phyloP scores from a whole-genome alignment of 495 filamentous ascomycete species.

The Lentithecium fluviatile region DNA sequence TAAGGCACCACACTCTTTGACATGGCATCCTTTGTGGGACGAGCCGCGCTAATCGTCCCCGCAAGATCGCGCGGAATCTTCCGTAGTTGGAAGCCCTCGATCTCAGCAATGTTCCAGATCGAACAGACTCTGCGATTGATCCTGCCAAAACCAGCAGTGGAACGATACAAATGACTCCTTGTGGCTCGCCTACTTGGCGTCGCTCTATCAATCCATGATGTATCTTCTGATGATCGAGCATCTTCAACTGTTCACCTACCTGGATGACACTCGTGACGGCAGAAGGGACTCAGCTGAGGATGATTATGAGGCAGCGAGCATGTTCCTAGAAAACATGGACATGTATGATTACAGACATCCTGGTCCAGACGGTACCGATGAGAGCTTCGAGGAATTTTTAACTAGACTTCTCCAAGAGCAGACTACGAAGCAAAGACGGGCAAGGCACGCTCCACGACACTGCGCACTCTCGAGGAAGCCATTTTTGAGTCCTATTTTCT shows the following conservation, averaged over 20 bases:
- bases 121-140: not conserved
- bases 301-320: too few relatives aligned
- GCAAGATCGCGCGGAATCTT: conserved; percentile 11
- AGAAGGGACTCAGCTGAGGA: not conserved
- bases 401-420: too few relatives aligned
- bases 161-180: not conserved
- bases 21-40: too few relatives aligned
- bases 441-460: not conserved
- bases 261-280: not conserved
- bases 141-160: not conserved
- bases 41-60: not conserved
- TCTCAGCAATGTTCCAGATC: conserved; percentile 17
- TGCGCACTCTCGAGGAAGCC: not conserved
- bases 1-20: too few relatives aligned
- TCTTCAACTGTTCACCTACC: not conserved
- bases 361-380: too few relatives aligned
- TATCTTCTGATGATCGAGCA: not conserved
- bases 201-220: too few relatives aligned
- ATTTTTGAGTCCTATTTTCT: not conserved
- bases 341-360: too few relatives aligned
- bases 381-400: too few relatives aligned
- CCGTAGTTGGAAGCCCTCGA: conserved; percentile 19
- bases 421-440: too few relatives aligned
- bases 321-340: too few relatives aligned
- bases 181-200: too few relatives aligned